Conservation (phyloP, 2,329 filamentous ascomycete genomes). For the Phyllosticta paracitricarpa region DNA sequence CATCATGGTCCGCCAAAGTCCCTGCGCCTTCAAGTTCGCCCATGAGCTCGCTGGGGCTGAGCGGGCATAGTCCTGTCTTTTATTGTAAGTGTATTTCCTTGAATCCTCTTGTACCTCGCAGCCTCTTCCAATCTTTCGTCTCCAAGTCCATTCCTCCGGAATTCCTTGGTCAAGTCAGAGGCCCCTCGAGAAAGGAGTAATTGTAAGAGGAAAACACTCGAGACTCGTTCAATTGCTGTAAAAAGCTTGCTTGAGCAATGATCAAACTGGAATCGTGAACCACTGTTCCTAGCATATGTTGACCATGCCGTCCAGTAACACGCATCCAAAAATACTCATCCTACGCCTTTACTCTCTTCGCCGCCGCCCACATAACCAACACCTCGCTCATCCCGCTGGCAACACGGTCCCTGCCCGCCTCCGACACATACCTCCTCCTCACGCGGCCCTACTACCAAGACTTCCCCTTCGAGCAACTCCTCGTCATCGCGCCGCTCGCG, state of each 20-base stretch:
- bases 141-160: background rate
- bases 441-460: constrained; percentile 90
- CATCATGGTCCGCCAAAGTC: constrained; percentile 18
- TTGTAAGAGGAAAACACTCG: too few species aligned
- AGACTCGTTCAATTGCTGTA: too few species aligned
- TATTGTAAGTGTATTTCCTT: constrained; percentile 49
- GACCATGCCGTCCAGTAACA: constrained; percentile 42
- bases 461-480: constrained; percentile 59
- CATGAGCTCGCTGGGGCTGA: constrained; percentile 43
- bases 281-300: background rate
- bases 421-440: constrained; percentile 80
- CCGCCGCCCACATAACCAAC: constrained; percentile 35
- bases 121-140: background rate
- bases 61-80: constrained; percentile 62
- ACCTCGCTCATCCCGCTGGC: constrained; percentile 31
- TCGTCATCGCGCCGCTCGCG: constrained; percentile 65
- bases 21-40: constrained; percentile 11
- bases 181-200: too few species aligned
- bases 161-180: background rate
- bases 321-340: constrained; percentile 81
- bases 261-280: background rate
- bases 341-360: constrained; percentile 43
- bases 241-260: background rate
- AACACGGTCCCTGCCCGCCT: constrained; percentile 47
- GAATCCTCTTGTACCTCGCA: background rate